phyloP scores from a whole-genome alignment of 2,329 filamentous ascomycete species.

The Septoria linicola region DNA sequence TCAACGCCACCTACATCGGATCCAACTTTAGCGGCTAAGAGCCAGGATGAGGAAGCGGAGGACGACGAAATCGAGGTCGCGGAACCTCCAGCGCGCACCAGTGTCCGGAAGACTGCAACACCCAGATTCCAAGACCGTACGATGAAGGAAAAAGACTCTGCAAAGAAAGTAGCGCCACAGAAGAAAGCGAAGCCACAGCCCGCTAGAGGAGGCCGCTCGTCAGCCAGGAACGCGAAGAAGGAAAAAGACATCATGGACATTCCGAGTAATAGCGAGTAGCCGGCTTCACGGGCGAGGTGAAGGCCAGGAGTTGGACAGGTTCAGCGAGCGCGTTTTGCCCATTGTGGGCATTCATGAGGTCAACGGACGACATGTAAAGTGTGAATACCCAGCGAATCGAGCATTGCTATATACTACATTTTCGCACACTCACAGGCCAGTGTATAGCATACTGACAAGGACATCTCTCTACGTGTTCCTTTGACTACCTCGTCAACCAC shows the following conservation, averaged over 20 bases:
- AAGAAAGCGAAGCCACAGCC: conserved; percentile 23
- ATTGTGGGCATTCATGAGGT: background rate
- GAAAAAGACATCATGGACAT: conserved; percentile 31
- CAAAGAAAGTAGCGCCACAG: conserved; percentile 14
- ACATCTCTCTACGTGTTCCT: too few relatives aligned
- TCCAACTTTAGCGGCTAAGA: conserved; percentile 20
- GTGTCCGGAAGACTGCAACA: background rate
- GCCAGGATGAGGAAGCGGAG: conserved; percentile 4
- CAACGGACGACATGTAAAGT: conserved; percentile 1
- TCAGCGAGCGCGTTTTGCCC: conserved; percentile 28
- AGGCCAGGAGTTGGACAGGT: too few relatives aligned
- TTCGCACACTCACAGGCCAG: background rate
- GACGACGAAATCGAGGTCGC: background rate
- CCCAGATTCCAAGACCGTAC: background rate
- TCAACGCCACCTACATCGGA: conserved; percentile 36
- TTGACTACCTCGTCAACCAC: too few relatives aligned
- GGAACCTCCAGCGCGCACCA: conserved; percentile 4
- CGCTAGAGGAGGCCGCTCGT: conserved; percentile 16
- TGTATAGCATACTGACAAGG: conserved; percentile 5
- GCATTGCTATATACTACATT: conserved; percentile 3
- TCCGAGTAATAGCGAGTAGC: conserved; percentile 27
- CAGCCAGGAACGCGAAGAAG: conserved; percentile 24
- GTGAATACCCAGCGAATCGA: conserved; percentile 3
- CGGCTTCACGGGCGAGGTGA: too few relatives aligned
- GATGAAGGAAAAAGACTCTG: background rate